Evolutionary conservation across 345 rosid genomes (phyloP), one percentile per base, ranked within the genome.

Genomic region (Gossypium herbaceum): DNA sequence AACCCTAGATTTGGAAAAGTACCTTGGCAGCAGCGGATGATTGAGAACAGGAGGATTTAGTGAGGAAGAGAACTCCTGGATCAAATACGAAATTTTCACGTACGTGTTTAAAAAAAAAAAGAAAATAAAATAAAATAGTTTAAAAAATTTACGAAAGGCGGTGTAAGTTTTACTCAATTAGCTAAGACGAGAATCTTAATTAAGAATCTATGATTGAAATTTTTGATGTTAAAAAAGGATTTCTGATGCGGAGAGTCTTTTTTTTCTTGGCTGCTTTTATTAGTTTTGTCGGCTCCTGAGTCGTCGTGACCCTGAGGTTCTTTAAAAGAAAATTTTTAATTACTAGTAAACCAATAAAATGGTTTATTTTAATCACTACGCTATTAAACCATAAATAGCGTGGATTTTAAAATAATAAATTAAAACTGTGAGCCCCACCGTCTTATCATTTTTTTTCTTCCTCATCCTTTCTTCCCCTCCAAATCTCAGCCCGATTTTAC

Each of bases 111-210:
- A 22, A 58, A 29, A 29, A 29, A 29, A 29, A 3, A 29, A 29
- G 0, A 2, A 11, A 1, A 45, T 3, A 45, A 45, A 11, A 45
- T 3, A 45, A 45, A 45, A 45, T 45, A 45, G 12, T 27, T 60
- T 5, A 2, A 60, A 59, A 59, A 24, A 27, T 4, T 2, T 25
- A 56, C 2, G 17, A n/a, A 39, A 51, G 60, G 47, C 47, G 60
- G 73, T 70, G 60, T 70, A 17, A 51, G 52, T 29, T 51, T 17
- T 34, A 70, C 60, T 70, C 60, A 52, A 17, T 52, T 51, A 15
- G 59, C 44, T 25, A 16, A 68, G 45, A 10, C 15, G 3, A 50
- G 2, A 68, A 68, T 50, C 58, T 68, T 68, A 9, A 50, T 50
- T 39, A 50, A 68, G 73, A 50, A 68, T 68, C 58, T 16, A 50